Base-by-base conservation (phyloP, 495 filamentous ascomycete genomes). In the Bacidia gigantensis region DNA sequence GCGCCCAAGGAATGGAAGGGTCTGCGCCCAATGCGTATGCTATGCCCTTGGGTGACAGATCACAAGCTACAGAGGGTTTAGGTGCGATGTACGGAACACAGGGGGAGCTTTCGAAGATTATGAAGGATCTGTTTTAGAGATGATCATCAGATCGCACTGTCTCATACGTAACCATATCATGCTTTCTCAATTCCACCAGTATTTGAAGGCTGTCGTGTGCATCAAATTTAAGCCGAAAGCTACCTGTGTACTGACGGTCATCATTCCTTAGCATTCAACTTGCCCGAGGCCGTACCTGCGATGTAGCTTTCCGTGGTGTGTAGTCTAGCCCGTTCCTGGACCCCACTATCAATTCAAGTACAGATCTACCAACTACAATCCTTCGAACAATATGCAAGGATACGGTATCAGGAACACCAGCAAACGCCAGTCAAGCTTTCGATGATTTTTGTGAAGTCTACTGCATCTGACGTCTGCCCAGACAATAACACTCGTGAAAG, bases 61-160 rank as follows among this genome's bases (percentile, higher is more conserved):
- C 70, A 21, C 69, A 72, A 51, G 69, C 69, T 23, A 68, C 64
- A 1, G 68, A 72, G 45, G 72, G 73, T 3, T 54, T 76, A 11
- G 68, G 70, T 43, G 70, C 67, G 18, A 68, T 75, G 20, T 67
- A 81, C 57, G 78, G 78, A 2, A 74, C 75, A 25, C 79, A 84
- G 25, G 80, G 81, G 32, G 80, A 82, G 58, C 70, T 85, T 57
- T 72, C 76, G 44, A 71, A 72, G 45, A 76, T 83, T 42, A 72
- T 87, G 60, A 69, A 74, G 46, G 75, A 80, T 64, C 61, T 86
- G n/a, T 85, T 86, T 58, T 86, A 65, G 40, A 12, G 14, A 14
- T 35, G 5, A 5, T 14, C 29, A 35, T 35, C n/a, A n/a, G n/a
- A n/a, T n/a, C n/a, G n/a, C n/a, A n/a, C n/a, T n/a, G n/a, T 35